These are phyloP conservation scores for Cunninghamia lanceolata DNA, from an alignment of 75 land plant genomes.

Conservation along the genomic window DNA sequence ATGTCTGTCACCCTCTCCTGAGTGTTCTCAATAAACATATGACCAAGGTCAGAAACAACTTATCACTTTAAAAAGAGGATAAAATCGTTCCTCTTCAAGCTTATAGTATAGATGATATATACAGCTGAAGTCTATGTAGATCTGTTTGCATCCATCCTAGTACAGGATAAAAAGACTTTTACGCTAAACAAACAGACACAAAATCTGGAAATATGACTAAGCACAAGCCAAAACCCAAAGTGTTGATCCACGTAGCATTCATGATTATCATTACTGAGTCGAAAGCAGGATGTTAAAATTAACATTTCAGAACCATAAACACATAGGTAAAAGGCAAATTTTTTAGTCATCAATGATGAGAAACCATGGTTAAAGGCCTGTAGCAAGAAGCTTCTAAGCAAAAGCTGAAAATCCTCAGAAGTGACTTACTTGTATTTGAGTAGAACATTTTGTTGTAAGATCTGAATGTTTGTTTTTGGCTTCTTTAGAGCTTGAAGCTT, in stretches of 20 bases:
- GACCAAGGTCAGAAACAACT: neutral
- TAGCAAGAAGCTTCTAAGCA: conserved; percentile 32
- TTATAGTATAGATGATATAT: neutral
- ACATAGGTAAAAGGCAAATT: neutral
- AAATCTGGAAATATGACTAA: neutral
- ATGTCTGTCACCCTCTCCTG: neutral
- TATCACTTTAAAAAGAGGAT: neutral
- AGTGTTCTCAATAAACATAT: neutral
- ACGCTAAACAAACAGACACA: neutral
- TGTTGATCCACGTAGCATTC: neutral
- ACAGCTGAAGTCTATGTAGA: neutral
- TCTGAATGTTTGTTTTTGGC: conserved; percentile 98
- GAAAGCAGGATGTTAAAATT: neutral
- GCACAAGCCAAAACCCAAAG: neutral
- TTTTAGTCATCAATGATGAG: neutral
- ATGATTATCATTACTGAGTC: neutral
- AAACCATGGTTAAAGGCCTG: neutral
- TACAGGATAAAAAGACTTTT: neutral
- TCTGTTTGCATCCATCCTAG: neutral
- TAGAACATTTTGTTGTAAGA: conserved; percentile 96
- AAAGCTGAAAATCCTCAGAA: neutral
- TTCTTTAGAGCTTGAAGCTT: conserved; percentile 94
- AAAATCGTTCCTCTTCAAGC: neutral
- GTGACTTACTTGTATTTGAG: conserved; percentile 61
- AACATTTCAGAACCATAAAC: neutral